Conservation (phyloP, 495 filamentous ascomycete species). For the Parathielavia appendiculata region DNA sequence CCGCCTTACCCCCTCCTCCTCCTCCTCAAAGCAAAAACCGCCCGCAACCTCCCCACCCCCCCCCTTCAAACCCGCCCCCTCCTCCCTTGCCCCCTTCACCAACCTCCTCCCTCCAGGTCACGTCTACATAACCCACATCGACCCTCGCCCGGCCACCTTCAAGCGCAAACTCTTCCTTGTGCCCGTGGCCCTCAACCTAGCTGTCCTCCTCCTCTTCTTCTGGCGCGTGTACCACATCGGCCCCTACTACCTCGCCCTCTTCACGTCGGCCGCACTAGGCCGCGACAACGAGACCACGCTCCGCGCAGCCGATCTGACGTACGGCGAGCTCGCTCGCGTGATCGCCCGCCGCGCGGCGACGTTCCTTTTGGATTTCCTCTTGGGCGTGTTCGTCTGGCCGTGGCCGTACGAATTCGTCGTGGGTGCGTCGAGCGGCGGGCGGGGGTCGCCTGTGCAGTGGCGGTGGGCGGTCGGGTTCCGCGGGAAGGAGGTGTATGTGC, state of each 20-base stretch:
- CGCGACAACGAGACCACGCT: slow-evolving; percentile 54
- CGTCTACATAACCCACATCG: slow-evolving; percentile 77
- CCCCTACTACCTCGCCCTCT: slow-evolving; percentile 61
- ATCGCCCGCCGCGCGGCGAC: slow-evolving; percentile 51
- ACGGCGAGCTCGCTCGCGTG: slow-evolving; percentile 44
- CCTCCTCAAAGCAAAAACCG: slow-evolving; percentile 1
- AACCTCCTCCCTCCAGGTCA: slow-evolving; percentile 53
- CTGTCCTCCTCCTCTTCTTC: slow-evolving; percentile 52
- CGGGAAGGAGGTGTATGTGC: slow-evolving; percentile 67
- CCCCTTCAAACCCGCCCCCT: slow-evolving; percentile 60
- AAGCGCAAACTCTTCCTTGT: slow-evolving; percentile 74
- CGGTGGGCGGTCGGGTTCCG: slow-evolving; percentile 64
- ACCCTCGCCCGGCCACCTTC: slow-evolving; percentile 55
- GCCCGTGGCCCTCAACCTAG: slow-evolving; percentile 63
- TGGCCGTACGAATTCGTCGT: slow-evolving; percentile 73
- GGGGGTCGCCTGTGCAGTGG: slow-evolving; percentile 60
- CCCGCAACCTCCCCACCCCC: slow-evolving; percentile 35
- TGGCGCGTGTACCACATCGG: slow-evolving; percentile 56
- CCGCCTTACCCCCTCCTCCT: slow-evolving; percentile 9
- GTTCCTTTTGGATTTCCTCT: slow-evolving; percentile 65
- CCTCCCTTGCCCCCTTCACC: slow-evolving; percentile 56
- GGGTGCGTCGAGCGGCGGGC: slow-evolving; percentile 47
- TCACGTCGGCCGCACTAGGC: slow-evolving; percentile 53
- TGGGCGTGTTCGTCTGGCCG: slow-evolving; percentile 60
- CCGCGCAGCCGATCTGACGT: slow-evolving; percentile 47